Evolutionary conservation across 306 rosid genomes (phyloP).

Genomic region (Quillaja saponaria): DNA sequence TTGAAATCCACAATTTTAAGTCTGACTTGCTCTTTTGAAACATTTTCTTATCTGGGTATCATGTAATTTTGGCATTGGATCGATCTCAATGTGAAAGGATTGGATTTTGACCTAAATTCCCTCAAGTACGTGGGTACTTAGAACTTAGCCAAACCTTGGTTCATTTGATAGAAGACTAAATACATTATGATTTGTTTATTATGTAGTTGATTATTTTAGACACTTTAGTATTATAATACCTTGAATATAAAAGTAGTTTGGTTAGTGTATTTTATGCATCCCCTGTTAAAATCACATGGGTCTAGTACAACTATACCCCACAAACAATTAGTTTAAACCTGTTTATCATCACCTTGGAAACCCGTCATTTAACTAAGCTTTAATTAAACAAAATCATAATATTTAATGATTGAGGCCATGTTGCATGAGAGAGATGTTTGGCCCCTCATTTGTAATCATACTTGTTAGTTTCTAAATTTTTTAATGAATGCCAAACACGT

Average conservation of each 20-base stretch:
- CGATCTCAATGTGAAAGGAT: conserved; percentile 27
- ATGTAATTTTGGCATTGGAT: conserved; percentile 11
- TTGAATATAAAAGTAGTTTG: too few species aligned
- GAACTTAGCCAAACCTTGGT: conserved; percentile 19
- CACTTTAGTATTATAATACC: conserved; percentile 31
- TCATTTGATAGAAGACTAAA: conserved; percentile 25
- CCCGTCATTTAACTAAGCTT: conserved; percentile 52
- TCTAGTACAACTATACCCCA: conserved; percentile 49
- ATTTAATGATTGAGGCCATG: conserved; percentile 63
- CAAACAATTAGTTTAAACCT: conserved; percentile 44
- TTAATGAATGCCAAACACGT: conserved; percentile 40
- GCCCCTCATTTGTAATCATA: conserved; percentile 33
- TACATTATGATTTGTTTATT: conserved; percentile 24
- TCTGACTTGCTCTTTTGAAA: neutral
- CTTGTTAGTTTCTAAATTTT: conserved; percentile 27
- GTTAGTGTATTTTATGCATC: conserved; percentile 34
- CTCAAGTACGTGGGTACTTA: conserved; percentile 35
- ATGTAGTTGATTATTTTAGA: conserved; percentile 32
- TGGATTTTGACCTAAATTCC: conserved; percentile 46
- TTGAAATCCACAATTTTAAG: neutral
- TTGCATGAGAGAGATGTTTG: conserved; percentile 60
- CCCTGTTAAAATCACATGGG: conserved; percentile 75
- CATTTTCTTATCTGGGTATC: conserved; percentile 19
- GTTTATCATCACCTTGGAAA: conserved; percentile 46
- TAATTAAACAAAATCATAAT: conserved; percentile 41